Conservation (phyloP, 2,329 filamentous ascomycete species). For the Trichophyton schoenleinii region DNA sequence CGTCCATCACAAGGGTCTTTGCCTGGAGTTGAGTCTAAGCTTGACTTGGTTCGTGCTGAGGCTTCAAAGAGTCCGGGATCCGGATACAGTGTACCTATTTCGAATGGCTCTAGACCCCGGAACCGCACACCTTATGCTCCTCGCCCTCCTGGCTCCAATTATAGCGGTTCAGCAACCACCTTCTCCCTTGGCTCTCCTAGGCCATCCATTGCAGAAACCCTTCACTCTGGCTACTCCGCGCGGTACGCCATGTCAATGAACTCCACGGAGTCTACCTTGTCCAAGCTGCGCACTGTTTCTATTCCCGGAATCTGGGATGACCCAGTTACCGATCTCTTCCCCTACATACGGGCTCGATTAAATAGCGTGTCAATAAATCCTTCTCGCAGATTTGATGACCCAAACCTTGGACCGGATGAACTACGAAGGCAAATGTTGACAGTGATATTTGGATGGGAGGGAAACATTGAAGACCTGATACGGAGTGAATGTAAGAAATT, state of each 20-base stretch:
- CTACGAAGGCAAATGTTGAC: slow-evolving; percentile 81
- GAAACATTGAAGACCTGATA: slow-evolving; percentile 67
- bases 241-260: slow-evolving; percentile 33
- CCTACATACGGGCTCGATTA: slow-evolving; percentile 66
- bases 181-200: slow-evolving; percentile 32
- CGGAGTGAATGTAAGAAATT: slow-evolving; percentile 56
- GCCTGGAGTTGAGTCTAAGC: slow-evolving; percentile 4
- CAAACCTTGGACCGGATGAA: slow-evolving; percentile 57
- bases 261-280: slow-evolving; percentile 39
- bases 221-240: slow-evolving; percentile 31
- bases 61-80: slow-evolving; percentile 56
- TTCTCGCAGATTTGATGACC: slow-evolving; percentile 45
- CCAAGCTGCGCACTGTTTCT: slow-evolving; percentile 67
- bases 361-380: slow-evolving; percentile 72
- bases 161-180: slow-evolving; percentile 35
- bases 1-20: background rate
- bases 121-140: slow-evolving; percentile 29
- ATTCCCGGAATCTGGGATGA: slow-evolving; percentile 64
- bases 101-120: slow-evolving; percentile 41
- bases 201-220: slow-evolving; percentile 20
- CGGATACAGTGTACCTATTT: slow-evolving; percentile 19
- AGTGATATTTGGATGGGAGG: slow-evolving; percentile 90
- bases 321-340: slow-evolving; percentile 67
- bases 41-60: slow-evolving; percentile 26
- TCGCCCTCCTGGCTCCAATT: slow-evolving; percentile 30